Evolutionary conservation across 441 rosid species (phyloP).

Genomic region (Brassica balearica): DNA sequence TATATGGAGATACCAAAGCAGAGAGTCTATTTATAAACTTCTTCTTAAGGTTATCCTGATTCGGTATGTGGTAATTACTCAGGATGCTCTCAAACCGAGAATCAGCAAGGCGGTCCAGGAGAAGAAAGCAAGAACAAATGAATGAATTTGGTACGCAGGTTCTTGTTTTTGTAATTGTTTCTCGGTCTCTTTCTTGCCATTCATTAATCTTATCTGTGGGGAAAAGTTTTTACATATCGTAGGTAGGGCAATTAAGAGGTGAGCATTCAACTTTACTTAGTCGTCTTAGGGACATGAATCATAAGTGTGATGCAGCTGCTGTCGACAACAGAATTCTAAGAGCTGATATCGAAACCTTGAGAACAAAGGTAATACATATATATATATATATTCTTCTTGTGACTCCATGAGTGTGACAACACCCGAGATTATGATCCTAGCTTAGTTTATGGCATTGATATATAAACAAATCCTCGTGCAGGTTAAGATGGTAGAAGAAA

Average conservation of each 20-base stretch:
- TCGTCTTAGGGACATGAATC: conserved; percentile 79
- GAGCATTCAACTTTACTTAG: conserved; percentile 76
- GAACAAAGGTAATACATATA: neutral
- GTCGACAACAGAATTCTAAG: conserved; percentile 14
- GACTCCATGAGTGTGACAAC: conserved; percentile 9
- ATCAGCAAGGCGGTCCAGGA: conserved; percentile 96
- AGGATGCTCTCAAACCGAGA: conserved; percentile 98
- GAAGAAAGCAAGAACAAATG: conserved; percentile 89
- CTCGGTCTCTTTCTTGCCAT: neutral
- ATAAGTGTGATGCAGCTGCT: conserved; percentile 48
- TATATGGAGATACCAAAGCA: neutral
- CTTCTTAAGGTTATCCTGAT: neutral
- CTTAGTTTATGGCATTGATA: conserved; percentile 15
- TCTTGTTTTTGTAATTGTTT: conserved; percentile 35
- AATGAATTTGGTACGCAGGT: conserved; percentile 91
- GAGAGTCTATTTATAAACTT: neutral
- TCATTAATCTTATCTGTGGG: conserved; percentile 22
- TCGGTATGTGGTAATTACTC: neutral
- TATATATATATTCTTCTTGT: neutral
- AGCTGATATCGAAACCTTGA: conserved; percentile 2
- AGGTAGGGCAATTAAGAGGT: conserved; percentile 86
- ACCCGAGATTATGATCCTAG: neutral
- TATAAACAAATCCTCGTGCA: conserved; percentile 41
- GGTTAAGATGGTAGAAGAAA: conserved; percentile 99
- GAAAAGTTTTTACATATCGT: conserved; percentile 16